Evolutionary conservation across 2,329 filamentous ascomycete genomes (phyloP).

Genomic region (Talaromyces rugulosus): DNA sequence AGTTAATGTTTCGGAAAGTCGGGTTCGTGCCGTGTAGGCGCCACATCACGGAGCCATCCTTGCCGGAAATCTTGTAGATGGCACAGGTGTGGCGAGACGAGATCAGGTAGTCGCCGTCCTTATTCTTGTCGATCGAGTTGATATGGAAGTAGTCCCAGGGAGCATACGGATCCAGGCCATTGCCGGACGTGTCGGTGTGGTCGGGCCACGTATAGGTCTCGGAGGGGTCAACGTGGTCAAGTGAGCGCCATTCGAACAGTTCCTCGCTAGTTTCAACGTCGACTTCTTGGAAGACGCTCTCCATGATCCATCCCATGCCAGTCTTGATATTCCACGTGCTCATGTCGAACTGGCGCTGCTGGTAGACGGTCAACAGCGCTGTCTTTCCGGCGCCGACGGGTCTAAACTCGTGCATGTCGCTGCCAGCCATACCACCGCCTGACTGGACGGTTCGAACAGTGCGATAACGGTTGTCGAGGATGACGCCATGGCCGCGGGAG

Average conservation of each 20-base stretch:
- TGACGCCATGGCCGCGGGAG: conserved; percentile 49
- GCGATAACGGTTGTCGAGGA: conserved; percentile 49
- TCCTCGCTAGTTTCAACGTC: conserved; percentile 47
- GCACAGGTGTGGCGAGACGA: conserved; percentile 38
- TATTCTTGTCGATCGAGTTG: conserved; percentile 41
- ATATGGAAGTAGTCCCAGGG: conserved; percentile 46
- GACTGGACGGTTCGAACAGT: conserved; percentile 45
- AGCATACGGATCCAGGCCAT: conserved; percentile 42
- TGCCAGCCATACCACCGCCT: conserved; percentile 36
- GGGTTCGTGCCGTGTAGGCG: conserved; percentile 33
- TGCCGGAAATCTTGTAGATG: conserved; percentile 39
- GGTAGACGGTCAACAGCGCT: conserved; percentile 39
- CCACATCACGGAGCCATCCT: conserved; percentile 37
- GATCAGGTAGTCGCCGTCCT: conserved; percentile 38
- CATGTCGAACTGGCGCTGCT: conserved; percentile 45
- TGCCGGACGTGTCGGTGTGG: conserved; percentile 44
- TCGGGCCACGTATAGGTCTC: conserved; percentile 45
- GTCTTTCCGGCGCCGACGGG: conserved; percentile 42
- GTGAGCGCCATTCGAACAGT: conserved; percentile 48
- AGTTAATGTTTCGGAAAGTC: conserved; percentile 34
- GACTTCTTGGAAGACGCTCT: conserved; percentile 52
- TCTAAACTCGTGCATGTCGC: conserved; percentile 53
- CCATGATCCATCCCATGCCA: conserved; percentile 49
- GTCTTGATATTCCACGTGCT: conserved; percentile 38
- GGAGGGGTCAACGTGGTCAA: conserved; percentile 47